phyloP scores from a whole-genome alignment of 2,329 filamentous ascomycete species.

The Biscogniauxia sp. region DNA sequence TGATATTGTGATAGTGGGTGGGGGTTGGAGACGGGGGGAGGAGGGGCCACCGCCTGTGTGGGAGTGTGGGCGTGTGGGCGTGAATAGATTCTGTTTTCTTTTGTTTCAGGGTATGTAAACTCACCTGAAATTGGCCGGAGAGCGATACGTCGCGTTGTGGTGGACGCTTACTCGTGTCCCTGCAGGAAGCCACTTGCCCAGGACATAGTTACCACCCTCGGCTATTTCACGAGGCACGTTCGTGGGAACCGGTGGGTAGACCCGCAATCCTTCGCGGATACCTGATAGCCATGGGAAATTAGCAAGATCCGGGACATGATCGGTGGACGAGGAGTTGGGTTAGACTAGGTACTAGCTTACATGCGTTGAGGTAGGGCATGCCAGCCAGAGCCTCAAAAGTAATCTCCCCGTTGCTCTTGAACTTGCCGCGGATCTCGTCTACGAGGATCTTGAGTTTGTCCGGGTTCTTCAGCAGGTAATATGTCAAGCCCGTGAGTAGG shows the following conservation, averaged over 20 bases:
- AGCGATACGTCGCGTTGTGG: slow-evolving; percentile 11
- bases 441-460: slow-evolving; percentile 23
- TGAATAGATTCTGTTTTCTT: too few species aligned
- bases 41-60: too few species aligned
- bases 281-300: too few species aligned
- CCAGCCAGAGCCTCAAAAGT: slow-evolving; percentile 13
- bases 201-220: slow-evolving; percentile 10
- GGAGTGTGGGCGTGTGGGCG: too few species aligned
- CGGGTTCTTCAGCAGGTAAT: slow-evolving; percentile 21
- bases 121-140: not conserved
- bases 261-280: slow-evolving; percentile 12
- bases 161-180: slow-evolving; percentile 18
- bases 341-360: slow-evolving; percentile 3
- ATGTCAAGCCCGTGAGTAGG: slow-evolving; percentile 24
- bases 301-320: too few species aligned
- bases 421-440: slow-evolving; percentile 28
- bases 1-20: too few species aligned
- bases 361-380: slow-evolving; percentile 24
- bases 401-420: slow-evolving; percentile 27
- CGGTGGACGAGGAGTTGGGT: too few species aligned
- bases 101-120: not conserved
- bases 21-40: too few species aligned
- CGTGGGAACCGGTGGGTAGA: slow-evolving; percentile 16
- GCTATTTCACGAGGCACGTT: slow-evolving; percentile 12
- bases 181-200: slow-evolving; percentile 12